Evolutionary conservation across 208 protist genomes (phyloP).

Genomic region (Leishmania tarentolae): DNA sequence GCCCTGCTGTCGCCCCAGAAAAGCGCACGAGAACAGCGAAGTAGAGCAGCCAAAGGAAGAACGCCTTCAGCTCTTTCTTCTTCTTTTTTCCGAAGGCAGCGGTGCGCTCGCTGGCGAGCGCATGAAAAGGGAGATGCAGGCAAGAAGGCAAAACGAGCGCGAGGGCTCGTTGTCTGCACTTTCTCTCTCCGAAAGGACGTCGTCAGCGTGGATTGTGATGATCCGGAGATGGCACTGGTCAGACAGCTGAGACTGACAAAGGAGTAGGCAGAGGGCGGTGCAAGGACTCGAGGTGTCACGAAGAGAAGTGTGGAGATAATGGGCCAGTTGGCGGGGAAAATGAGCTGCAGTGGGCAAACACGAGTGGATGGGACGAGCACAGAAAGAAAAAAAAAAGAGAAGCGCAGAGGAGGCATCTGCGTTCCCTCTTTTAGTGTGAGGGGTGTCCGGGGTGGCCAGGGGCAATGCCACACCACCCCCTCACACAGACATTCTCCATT

Average conservation of each 20-base stretch:
- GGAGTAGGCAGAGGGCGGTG: background rate
- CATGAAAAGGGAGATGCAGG: no score
- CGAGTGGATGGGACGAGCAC: no score
- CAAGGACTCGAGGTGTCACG: background rate
- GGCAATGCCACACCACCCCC: no score
- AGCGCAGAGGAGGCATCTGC: no score
- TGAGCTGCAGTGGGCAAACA: background rate
- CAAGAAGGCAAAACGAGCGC: background rate
- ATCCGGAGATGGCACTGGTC: background rate
- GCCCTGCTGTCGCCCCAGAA: background rate
- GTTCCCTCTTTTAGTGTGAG: no score
- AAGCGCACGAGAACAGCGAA: background rate
- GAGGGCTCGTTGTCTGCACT: background rate
- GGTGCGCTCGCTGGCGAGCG: background rate
- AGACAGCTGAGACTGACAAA: background rate
- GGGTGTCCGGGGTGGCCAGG: no score
- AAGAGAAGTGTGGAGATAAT: background rate
- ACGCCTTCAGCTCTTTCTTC: no score
- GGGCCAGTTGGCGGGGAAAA: background rate
- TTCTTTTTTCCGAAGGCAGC: no score
- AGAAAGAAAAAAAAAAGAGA: no score
- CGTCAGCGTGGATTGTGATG: background rate
- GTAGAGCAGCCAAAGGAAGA: background rate
- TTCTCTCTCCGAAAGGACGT: background rate
- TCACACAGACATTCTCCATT: no score